These are phyloP conservation scores for Backusella liffmaniae DNA, from an alignment of 192 early-diverging fungal species.

Conservation along the genomic window DNA sequence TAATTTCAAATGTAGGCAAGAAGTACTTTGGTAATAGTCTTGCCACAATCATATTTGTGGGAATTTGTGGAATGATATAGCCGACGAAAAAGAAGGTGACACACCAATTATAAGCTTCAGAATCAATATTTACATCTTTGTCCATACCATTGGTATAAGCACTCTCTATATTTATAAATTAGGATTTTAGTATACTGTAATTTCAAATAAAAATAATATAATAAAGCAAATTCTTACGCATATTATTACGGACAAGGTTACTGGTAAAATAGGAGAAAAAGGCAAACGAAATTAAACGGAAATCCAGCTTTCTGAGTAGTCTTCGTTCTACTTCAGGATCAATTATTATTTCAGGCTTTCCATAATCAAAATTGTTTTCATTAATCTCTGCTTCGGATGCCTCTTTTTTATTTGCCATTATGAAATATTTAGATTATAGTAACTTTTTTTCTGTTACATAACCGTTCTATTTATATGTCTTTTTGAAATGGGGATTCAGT, in stretches of 20 bases:
- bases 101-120: not conserved
- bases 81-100: conserved; percentile 6
- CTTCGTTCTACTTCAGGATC: not conserved
- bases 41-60: not conserved
- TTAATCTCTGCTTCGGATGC: no score
- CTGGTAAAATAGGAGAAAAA: conserved; percentile 13
- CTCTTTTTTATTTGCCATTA: no score
- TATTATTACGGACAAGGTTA: conserved; percentile 9
- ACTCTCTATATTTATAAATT: not conserved
- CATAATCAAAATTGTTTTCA: no score
- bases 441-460: no score
- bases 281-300: not conserved
- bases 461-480: no score
- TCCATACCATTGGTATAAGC: conserved; percentile 13
- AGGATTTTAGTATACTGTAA: not conserved
- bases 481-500: no score
- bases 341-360: not conserved
- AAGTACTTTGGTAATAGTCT: conserved; percentile 1
- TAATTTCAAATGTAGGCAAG: not conserved
- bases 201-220: not conserved
- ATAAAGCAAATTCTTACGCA: not conserved
- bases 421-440: no score
- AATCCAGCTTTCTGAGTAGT: not conserved
- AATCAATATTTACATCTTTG: not conserved
- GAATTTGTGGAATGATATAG: conserved; percentile 1